A percentile compares a stretch with the other conserved stretches of the same genome.
Evolutionary conservation across 495 filamentous ascomycete species (phyloP).

Genomic region (Acidomyces sp.): DNA sequence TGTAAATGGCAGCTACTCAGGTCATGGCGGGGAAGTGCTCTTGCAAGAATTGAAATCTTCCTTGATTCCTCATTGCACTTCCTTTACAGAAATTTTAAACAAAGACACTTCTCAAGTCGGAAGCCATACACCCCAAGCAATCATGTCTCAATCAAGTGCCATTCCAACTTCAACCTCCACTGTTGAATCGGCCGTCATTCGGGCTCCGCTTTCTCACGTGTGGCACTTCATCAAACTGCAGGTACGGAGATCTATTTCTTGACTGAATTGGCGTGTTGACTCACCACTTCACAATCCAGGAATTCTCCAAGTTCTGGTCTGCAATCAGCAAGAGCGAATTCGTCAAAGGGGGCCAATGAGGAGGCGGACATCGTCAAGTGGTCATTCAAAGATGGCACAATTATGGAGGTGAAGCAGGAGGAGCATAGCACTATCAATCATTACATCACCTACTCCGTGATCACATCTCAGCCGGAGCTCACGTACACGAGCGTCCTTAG

Average conservation of each 20-base stretch:
- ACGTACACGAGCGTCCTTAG: slow-evolving; percentile 48
- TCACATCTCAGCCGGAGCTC: slow-evolving; percentile 45
- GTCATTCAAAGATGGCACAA: slow-evolving; percentile 50
- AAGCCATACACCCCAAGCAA: too few relatives aligned
- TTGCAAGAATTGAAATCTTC: too few relatives aligned
- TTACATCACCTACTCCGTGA: slow-evolving; percentile 57
- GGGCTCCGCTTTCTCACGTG: slow-evolving; percentile 44
- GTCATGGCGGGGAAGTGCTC: too few relatives aligned
- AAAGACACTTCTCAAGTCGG: too few relatives aligned
- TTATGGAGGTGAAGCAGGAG: slow-evolving; percentile 56
- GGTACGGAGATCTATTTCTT: slow-evolving; percentile 20
- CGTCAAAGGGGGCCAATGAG: slow-evolving; percentile 42
- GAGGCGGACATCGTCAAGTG: slow-evolving; percentile 54
- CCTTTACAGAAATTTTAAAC: too few relatives aligned
- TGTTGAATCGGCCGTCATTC: slow-evolving; percentile 50
- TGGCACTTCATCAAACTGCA: slow-evolving; percentile 58
- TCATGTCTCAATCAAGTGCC: slow-evolving; percentile 24
- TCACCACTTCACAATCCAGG: slow-evolving; percentile 35
- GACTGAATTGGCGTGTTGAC: neutral
- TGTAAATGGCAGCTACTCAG: too few relatives aligned
- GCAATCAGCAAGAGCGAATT: slow-evolving; percentile 41
- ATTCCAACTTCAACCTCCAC: slow-evolving; percentile 54
- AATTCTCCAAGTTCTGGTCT: slow-evolving; percentile 47
- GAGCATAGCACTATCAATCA: slow-evolving; percentile 52
- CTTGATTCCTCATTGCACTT: too few relatives aligned